Evolutionary conservation across 257 asterid genomes (phyloP).

Genomic region (Solanum pennellii): DNA sequence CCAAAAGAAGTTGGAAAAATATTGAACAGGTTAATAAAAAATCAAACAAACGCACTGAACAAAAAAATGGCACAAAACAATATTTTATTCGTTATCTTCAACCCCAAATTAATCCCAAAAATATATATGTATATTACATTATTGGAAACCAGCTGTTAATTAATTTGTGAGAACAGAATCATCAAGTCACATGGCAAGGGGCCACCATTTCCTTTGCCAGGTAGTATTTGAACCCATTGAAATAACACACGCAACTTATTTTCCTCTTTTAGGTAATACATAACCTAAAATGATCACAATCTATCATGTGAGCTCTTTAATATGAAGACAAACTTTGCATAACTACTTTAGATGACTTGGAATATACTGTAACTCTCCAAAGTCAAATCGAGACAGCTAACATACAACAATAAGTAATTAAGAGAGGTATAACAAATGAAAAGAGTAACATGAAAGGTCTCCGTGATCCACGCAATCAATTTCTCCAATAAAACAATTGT

Average conservation of each 20-base stretch:
- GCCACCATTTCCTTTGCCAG: not conserved
- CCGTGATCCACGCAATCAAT: conserved; percentile 6
- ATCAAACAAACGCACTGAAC: not conserved
- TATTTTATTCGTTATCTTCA: not conserved
- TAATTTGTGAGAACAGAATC: not conserved
- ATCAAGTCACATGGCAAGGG: not conserved
- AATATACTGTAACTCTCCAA: not conserved
- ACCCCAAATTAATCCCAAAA: not conserved
- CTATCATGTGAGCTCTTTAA: not conserved
- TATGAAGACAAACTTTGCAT: not conserved
- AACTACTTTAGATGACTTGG: not conserved
- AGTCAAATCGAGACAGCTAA: not conserved
- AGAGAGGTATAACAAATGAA: not conserved
- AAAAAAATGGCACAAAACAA: not conserved
- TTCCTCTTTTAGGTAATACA: not conserved
- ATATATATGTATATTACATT: not conserved
- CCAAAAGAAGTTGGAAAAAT: not conserved
- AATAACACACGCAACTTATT: not conserved
- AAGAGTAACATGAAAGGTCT: not conserved
- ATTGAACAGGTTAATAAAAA: not conserved
- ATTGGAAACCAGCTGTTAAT: not conserved
- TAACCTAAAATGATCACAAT: not conserved
- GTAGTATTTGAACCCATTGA: not conserved
- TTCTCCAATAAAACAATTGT: conserved; percentile 6
- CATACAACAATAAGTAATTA: not conserved